Evolutionary conservation across 2,329 filamentous ascomycete species (phyloP), one percentile per base, ranked within the genome.

Genomic region (Fusarium annulatum): DNA sequence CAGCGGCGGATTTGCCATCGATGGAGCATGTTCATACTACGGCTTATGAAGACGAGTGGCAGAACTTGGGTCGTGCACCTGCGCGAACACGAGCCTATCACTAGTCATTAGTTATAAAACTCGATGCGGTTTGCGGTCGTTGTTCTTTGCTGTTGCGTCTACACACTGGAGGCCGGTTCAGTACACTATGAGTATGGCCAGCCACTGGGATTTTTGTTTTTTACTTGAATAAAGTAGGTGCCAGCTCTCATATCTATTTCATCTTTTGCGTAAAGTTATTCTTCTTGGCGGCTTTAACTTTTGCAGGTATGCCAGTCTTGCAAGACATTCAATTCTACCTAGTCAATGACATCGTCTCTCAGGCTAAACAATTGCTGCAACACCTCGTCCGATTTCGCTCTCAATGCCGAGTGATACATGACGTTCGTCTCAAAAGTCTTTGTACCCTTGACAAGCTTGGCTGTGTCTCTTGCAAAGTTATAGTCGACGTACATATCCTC

Each of bases 401-500:
- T 87, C 48, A 98, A 81, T 1, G 93, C 96, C 79, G 96, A 92
- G 82, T 98, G 96, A 79, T 96, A 96, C 87, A 97, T 89, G 30
- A 88, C 86, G 80, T 97, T 98, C 43, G 94, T 97, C 79, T 96
- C 90, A 77, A 92, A 96, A 45, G 94, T 91, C 84, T 94, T 95
- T 79, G 90, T 92, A 2, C 91, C 91, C 80, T 89, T 92, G 80
- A 98, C 93, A 78, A 91, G 88, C 45, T 84, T 84, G 15, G 94
- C 94, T 21, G 94, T 97, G 76, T 93, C 90, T 76, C 89, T 87
- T 14, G 93, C 92, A 61, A 95, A 84, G 11, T 90, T 89, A 75
- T 89, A 93, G 78, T 97, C 93, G 36, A 98, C 95, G 78, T 97
- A 98, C 93, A 98, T 96, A 80, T 97, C 95, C 71, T 97, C 92